Base-by-base conservation (phyloP, 1,139 yeast species). In the Torulaspora pretoriensis region DNA sequence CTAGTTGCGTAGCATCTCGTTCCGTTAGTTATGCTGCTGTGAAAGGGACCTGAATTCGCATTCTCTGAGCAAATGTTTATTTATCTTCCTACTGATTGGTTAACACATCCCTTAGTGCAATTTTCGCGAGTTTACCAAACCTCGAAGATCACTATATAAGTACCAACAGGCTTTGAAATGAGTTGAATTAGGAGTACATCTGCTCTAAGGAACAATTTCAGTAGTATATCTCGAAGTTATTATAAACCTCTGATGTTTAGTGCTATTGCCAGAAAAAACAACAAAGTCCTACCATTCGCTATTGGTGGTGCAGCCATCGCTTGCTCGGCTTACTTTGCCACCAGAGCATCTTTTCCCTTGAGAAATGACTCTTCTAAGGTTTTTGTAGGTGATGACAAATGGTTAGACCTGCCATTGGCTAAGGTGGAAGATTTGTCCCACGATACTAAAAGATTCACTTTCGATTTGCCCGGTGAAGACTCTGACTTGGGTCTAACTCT, bases 401-500 rank as follows among this genome's bases (percentile, higher is more conserved):
- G 96, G 96, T 69, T 86, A 51, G 95, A 88, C 64, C 74, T 90
- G 65, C 84, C 85, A 37, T 46, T 65, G 22, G 68, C 75, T 60
- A 73, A 78, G 52, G 65, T 77, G 46, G 72, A 73, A 59, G 75
- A 78, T 38, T 65, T 83, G 46, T 77, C 86, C 37, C 70, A 73
- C 43, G 81, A 86, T 71, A 63, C 71, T 60, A 83, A 80, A 68
- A 75, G 77, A 56, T 77, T 87, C 61, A 73, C 80, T 26, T 89
- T 92, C 60, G 82, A 79, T 50, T 77, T 90, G 57, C 87, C 88
- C 33, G 67, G 75, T 45, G 68, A 75, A 39, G 88, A 84, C 58
- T 78, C 81, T 48, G 79, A 73, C 31, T 75, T 89, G 36, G 99
- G 99, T 24, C 76, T 92, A 58, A 73, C 78, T 56, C 77, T 83